These are phyloP conservation scores for Casuarina cunninghamiana DNA, from an alignment of 306 rosid species.

Conservation along the genomic window DNA sequence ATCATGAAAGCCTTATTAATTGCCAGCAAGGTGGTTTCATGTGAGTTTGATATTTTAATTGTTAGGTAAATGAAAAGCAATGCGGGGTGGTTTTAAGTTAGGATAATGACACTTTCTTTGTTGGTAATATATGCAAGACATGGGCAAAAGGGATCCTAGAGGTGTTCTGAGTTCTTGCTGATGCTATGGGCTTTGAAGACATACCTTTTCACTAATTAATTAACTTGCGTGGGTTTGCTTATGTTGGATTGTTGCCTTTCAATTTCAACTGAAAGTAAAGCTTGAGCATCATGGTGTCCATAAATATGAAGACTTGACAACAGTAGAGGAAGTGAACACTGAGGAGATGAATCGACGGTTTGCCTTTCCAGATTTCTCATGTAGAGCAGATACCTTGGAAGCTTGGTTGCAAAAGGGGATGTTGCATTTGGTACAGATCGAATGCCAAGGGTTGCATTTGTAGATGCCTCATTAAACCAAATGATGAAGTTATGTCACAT, in stretches of 20 bases:
- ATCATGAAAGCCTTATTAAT: background rate
- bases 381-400: conserved; percentile 11
- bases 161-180: background rate
- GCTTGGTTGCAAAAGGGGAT: conserved; percentile 14
- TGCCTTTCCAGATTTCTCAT: conserved; percentile 3
- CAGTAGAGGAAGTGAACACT: background rate
- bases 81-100: conserved; percentile 14
- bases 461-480: background rate
- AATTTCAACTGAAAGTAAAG: conserved; percentile 1
- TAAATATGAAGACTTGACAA: conserved; percentile 7
- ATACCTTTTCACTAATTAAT: background rate
- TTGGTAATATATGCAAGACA: conserved; percentile 14
- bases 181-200: background rate
- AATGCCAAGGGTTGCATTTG: conserved; percentile 12
- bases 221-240: background rate
- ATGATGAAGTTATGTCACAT: conserved; percentile 15
- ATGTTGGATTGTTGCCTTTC: background rate
- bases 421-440: conserved; percentile 7
- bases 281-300: conserved; percentile 1
- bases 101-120: conserved; percentile 9
- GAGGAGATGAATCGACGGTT: conserved; percentile 5
- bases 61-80: background rate
- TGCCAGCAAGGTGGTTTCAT: background rate
- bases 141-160: background rate
- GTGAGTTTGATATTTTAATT: background rate